Evolutionary conservation across 176 grass and related monocot genomes (phyloP).

Genomic region (bread wheat (Triticum aestivum)): DNA sequence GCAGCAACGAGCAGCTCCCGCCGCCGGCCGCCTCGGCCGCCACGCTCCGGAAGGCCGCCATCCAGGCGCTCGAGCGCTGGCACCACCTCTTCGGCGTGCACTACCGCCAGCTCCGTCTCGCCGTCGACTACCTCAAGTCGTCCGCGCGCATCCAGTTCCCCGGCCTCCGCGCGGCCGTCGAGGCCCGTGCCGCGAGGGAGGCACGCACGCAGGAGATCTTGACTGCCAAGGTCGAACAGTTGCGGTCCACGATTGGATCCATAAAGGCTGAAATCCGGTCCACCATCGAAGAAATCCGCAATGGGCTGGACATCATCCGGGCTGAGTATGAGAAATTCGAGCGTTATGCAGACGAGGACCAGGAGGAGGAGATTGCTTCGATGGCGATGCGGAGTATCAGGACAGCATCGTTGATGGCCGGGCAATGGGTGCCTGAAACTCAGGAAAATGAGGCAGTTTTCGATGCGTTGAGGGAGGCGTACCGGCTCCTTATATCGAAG

Average conservation of each 20-base stretch:
- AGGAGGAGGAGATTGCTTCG: constrained; percentile 56
- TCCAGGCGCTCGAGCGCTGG: constrained; percentile 88
- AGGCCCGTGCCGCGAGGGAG: constrained; percentile 55
- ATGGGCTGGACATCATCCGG: constrained; percentile 63
- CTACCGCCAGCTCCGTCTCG: constrained; percentile 83
- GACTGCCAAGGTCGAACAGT: constrained; percentile 56
- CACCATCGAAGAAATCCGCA: constrained; percentile 58
- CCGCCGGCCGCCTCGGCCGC: constrained; percentile 53
- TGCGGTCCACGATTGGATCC: constrained; percentile 43
- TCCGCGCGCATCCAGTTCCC: constrained; percentile 7
- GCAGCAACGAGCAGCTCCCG: constrained; percentile 55
- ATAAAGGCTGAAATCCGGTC: constrained; percentile 58
- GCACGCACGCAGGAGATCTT: constrained; percentile 76
- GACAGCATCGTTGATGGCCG: constrained; percentile 56
- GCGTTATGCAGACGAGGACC: constrained; percentile 38
- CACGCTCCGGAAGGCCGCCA: constrained; percentile 61
- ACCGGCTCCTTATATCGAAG: constrained; percentile 73
- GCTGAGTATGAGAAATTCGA: constrained; percentile 60
- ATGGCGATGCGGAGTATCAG: constrained; percentile 65
- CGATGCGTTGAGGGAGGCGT: constrained; percentile 75
- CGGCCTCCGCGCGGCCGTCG: neutral
- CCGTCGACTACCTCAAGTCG: constrained; percentile 78
- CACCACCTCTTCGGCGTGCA: constrained; percentile 66
- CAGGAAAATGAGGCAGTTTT: constrained; percentile 71
- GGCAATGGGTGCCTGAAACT: constrained; percentile 56